These are phyloP conservation scores for Closterium sp. DNA, from an alignment of 139 green algal genomes.

Conservation along the genomic window DNA sequence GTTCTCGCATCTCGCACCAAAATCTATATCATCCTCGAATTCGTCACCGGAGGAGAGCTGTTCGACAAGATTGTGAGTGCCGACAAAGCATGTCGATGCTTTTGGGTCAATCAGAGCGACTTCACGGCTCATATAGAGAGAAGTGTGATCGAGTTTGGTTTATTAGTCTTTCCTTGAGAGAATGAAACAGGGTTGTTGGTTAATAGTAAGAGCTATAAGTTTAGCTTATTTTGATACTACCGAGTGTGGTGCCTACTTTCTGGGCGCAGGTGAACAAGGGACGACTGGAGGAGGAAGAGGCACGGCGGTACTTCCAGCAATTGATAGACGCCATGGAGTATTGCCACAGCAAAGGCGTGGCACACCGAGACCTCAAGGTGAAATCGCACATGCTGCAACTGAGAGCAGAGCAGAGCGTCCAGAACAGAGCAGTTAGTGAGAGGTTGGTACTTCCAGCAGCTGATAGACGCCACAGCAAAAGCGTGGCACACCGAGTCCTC, in stretches of 20 bases:
- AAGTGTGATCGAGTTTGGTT: no score
- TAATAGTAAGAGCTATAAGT: no score
- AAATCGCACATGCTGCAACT: no score
- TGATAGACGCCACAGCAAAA: slow-evolving; percentile 65
- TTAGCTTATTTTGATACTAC: no score
- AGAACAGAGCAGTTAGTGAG: no score
- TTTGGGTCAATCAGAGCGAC: no score
- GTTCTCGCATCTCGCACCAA: slow-evolving; percentile 67
- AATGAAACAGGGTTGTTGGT: no score
- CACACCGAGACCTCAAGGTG: slow-evolving; percentile 57
- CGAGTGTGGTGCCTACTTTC: no score
- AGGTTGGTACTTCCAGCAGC: slow-evolving; percentile 68
- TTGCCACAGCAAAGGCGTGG: slow-evolving; percentile 61
- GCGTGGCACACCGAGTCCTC: slow-evolving; percentile 58
- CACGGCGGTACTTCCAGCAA: slow-evolving; percentile 64
- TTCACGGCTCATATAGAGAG: no score
- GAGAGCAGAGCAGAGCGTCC: no score
- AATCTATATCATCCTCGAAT: slow-evolving; percentile 78
- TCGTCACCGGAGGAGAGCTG: slow-evolving; percentile 69
- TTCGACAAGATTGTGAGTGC: slow-evolving; percentile 68
- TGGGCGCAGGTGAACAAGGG: slow-evolving; percentile 51
- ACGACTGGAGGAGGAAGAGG: slow-evolving; percentile 56
- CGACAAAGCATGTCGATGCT: not conserved
- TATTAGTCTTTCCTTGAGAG: no score
- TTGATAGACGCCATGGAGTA: slow-evolving; percentile 67